These are phyloP conservation scores for Strobilomyces echinocephalus DNA, from an alignment of 768 basidiomycete species.

Conservation along the genomic window DNA sequence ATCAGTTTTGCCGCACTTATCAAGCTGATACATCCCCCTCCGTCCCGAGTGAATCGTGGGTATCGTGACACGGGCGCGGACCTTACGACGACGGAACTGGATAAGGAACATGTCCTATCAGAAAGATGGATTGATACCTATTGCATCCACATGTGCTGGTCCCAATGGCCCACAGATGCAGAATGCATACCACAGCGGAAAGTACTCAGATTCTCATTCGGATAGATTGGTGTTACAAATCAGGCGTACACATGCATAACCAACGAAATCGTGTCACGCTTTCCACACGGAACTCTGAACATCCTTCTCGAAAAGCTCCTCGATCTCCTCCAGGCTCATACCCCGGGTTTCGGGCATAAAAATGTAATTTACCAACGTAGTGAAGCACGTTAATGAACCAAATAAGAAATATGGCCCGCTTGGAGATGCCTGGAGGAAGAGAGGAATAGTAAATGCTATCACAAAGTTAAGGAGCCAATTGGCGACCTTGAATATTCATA, in stretches of 20 bases:
- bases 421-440: slow-evolving; percentile 41
- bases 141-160: not conserved
- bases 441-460: slow-evolving; percentile 44
- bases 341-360: slow-evolving; percentile 45
- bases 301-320: slow-evolving; percentile 6
- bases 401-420: slow-evolving; percentile 48
- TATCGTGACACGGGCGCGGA: not conserved
- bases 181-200: not conserved
- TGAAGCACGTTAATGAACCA: slow-evolving; percentile 33
- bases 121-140: not conserved
- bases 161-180: too few relatives aligned
- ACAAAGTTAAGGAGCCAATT: slow-evolving; percentile 37
- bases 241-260: not conserved
- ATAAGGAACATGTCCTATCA: not conserved
- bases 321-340: slow-evolving; percentile 40
- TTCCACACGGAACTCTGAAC: not conserved
- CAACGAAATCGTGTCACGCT: not conserved
- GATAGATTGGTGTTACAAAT: not conserved
- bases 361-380: slow-evolving; percentile 34
- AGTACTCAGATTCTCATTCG: not conserved
- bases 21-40: not conserved
- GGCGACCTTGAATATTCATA: slow-evolving; percentile 15
- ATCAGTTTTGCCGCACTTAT: not conserved
- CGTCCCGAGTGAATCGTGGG: not conserved
- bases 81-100: not conserved